Percentiles rank a stretch among this genome's conserved stretches.
These are phyloP conservation scores for Elsinoe ampelina DNA, from an alignment of 2,329 filamentous ascomycete genomes.

Conservation along the genomic window DNA sequence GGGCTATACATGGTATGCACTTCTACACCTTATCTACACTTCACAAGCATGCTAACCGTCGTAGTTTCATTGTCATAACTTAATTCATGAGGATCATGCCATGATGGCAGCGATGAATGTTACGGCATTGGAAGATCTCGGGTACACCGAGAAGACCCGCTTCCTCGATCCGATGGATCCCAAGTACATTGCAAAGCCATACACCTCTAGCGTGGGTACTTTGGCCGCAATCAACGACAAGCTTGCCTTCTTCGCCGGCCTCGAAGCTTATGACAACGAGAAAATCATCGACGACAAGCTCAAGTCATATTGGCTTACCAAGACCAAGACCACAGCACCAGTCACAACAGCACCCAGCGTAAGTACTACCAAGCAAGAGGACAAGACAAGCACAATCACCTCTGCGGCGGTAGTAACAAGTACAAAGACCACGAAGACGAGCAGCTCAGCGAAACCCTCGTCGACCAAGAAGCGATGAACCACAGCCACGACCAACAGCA, in stretches of 20 bases:
- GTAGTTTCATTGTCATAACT: slow-evolving; percentile 16
- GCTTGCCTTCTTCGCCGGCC: slow-evolving; percentile 11
- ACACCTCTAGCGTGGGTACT: slow-evolving; percentile 3
- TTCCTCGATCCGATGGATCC: slow-evolving; percentile 21
- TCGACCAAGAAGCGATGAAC: slow-evolving; percentile 3
- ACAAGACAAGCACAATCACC: neutral
- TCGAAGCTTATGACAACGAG: slow-evolving; percentile 14
- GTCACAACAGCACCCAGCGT: neutral
- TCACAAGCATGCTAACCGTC: neutral
- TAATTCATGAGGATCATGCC: slow-evolving; percentile 27
- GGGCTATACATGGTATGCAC: slow-evolving; percentile 39
- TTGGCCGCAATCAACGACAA: slow-evolving; percentile 4
- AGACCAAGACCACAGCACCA: neutral
- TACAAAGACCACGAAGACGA: slow-evolving; percentile 2
- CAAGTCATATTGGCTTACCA: slow-evolving; percentile 7
- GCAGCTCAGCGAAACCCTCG: neutral
- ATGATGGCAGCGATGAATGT: slow-evolving; percentile 39
- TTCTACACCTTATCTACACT: neutral
- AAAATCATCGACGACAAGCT: neutral
- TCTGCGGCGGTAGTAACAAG: neutral
- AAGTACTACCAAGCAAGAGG: slow-evolving; percentile 5
- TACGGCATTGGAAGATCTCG: slow-evolving; percentile 28
- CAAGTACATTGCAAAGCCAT: slow-evolving; percentile 19
- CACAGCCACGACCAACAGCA: neutral
- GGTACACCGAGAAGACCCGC: slow-evolving; percentile 25